Base-by-base conservation (phyloP, 2,329 filamentous ascomycete genomes). In the Pseudocercospora eumusae region DNA sequence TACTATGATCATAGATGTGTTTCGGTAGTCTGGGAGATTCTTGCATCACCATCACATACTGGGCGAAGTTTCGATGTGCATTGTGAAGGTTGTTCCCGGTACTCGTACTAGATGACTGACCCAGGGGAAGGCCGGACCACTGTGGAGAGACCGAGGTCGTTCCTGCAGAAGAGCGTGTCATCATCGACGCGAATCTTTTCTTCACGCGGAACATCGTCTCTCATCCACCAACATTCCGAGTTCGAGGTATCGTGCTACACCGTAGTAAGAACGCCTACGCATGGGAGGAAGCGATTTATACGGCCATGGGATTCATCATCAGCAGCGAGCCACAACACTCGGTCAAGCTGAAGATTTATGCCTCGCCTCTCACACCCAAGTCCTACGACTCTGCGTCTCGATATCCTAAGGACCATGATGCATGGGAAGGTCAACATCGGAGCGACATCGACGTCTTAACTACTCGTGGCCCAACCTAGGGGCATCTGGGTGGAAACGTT, bases 311-410 rank as follows among this genome's bases (percentile, higher is more conserved):
- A 8, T 11, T 11, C n/a, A n/a, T n/a, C n/a, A n/a, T 4, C n/a
- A 44, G 40, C 40, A 44, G 40, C 40, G 3, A n/a, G 20, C 40
- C 68, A 69, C 47, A 67, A 69, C 49, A 52, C 18, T 9, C 60
- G 59, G 25, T 61, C 63, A 80, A 78, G 20, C 76, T 93, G 60
- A 87, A 82, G 54, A 79, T 96, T 62, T 96, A 91, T 76, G 92
- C 93, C 7, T 88, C 88, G 0, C 90, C 91, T 1, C 71, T 88
- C 89, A 27, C 85, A 85, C 57, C 76, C 78, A 23, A 83, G 87
- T 40, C 88, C 89, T 78, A 91, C 82, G 56, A 61, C 27, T 80
- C 75, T 75, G 75, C 77, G 0, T 82, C 81, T 58, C 78, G 81
- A 64, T 80, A 81, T 61, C 66, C 70, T 1, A 62, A 56, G 2